Conservation (phyloP, 768 basidiomycete genomes). For the Cystobasidiopsis lactophilus region DNA sequence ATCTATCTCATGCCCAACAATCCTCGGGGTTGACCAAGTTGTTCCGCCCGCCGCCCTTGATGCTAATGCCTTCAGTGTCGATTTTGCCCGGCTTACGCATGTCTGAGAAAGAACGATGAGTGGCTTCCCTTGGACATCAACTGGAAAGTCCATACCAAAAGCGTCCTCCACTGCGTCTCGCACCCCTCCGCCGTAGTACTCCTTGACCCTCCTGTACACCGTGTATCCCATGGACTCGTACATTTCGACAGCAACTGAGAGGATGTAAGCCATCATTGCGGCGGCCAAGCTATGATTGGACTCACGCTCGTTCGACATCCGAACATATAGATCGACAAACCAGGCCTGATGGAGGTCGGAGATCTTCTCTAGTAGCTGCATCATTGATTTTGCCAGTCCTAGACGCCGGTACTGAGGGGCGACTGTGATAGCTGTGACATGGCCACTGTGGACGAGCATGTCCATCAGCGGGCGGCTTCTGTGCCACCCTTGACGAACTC, state of each 20-base stretch:
- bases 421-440: slow-evolving; percentile 84
- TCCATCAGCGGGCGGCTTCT: not conserved
- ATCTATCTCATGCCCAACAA: too few species aligned
- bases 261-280: slow-evolving; percentile 35
- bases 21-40: not conserved
- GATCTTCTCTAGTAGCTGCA: slow-evolving; percentile 61
- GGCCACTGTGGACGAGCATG: slow-evolving; percentile 33
- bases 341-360: slow-evolving; percentile 46
- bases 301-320: slow-evolving; percentile 24
- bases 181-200: slow-evolving; percentile 73
- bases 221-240: slow-evolving; percentile 85
- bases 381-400: slow-evolving; percentile 65
- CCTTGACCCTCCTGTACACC: slow-evolving; percentile 69
- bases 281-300: not conserved
- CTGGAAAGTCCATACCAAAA: slow-evolving; percentile 42
- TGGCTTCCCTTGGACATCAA: not conserved
- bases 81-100: slow-evolving; percentile 30
- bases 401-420: slow-evolving; percentile 81
- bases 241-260: slow-evolving; percentile 62
- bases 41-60: not conserved
- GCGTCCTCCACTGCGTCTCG: slow-evolving; percentile 70
- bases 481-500: slow-evolving; percentile 14
- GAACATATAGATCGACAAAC: slow-evolving; percentile 91
- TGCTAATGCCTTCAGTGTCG: slow-evolving; percentile 21
- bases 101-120: slow-evolving; percentile 20